Evolutionary conservation across 1,139 yeast species (phyloP), one percentile per base, ranked within the genome.

Genomic region (Taiozyma sp.): DNA sequence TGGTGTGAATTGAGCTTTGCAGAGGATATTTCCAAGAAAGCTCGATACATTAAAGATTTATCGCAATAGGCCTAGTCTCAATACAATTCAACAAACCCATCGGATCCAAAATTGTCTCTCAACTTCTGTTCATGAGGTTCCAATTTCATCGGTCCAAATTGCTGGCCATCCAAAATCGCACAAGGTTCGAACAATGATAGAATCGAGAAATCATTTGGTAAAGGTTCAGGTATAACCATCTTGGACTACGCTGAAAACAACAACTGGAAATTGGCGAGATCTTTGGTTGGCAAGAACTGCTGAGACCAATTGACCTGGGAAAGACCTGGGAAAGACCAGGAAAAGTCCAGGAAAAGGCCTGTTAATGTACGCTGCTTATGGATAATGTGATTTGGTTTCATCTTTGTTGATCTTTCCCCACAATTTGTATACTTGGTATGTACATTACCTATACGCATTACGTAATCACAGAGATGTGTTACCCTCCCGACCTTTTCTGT

Each of bases 161-260:
- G 90, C 66, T 87, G 95, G 96, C 95, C 95, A 1, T 75, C 79
- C 54, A 76, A 78, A 58, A 80, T 86, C 54, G 81, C 91, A 36
- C 69, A 74, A 51, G 82, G 81, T 34, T 72, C 83, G 70, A 64
- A 70, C 27, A 64, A 71, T 46, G 72, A 76, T 43, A 71, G 75
- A n/a, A 70, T 85, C 52, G 72, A 75, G 45, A 73, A 76, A n/a
- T 65, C 71, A 24, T 78, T 84, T 61, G 75, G 72, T 36, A 76
- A 72, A 58, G 85, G 84, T 41, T 83, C 81, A 54, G 83, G 90
- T 44, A 72, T 86, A 50, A 69, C 78, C 30, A 81, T 87, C 36
- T 70, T 86, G 64, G 95, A 87, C 66, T 87, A 81, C 63, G 81
- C 83, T 44, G 92, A 86, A 57, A 65, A 71, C 36, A 73, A 82